Evolutionary conservation across 2,329 filamentous ascomycete genomes (phyloP).

Genomic region (Westerdykella aurantiaca): DNA sequence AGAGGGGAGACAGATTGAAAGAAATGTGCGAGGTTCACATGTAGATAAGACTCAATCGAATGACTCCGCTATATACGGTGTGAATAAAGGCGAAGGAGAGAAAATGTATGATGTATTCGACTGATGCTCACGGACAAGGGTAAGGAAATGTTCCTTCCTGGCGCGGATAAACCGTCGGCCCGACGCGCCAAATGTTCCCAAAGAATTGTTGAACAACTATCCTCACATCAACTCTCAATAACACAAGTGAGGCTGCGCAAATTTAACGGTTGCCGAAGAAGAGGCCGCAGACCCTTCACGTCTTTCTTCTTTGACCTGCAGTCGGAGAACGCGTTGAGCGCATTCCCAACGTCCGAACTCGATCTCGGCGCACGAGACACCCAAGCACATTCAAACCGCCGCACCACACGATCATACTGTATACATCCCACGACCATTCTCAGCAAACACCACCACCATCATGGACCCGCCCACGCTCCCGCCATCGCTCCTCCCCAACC

Average conservation of each 20-base stretch:
- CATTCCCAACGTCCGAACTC: too few species aligned
- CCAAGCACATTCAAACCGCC: too few species aligned
- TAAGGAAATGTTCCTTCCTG: background rate
- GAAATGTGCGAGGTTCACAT: constrained; percentile 9
- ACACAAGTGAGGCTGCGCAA: too few species aligned
- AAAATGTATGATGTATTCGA: background rate
- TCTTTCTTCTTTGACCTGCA: too few species aligned
- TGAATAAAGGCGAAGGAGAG: constrained; percentile 3
- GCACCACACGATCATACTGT: background rate
- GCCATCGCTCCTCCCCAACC: constrained; percentile 61
- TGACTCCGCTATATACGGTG: background rate
- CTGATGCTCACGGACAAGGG: background rate
- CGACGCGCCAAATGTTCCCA: background rate
- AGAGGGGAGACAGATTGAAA: constrained; percentile 43
- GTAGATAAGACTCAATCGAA: constrained; percentile 2
- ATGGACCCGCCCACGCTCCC: constrained; percentile 55
- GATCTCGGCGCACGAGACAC: too few species aligned
- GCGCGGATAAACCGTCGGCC: constrained; percentile 21
- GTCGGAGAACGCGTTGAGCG: too few species aligned
- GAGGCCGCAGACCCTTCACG: too few species aligned
- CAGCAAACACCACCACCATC: background rate
- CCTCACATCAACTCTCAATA: too few species aligned
- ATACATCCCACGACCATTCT: background rate
- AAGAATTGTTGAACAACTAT: too few species aligned
- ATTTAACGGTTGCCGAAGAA: too few species aligned